Conservation (phyloP, 208 protist species). For the Acanthamoeba royreba region DNA sequence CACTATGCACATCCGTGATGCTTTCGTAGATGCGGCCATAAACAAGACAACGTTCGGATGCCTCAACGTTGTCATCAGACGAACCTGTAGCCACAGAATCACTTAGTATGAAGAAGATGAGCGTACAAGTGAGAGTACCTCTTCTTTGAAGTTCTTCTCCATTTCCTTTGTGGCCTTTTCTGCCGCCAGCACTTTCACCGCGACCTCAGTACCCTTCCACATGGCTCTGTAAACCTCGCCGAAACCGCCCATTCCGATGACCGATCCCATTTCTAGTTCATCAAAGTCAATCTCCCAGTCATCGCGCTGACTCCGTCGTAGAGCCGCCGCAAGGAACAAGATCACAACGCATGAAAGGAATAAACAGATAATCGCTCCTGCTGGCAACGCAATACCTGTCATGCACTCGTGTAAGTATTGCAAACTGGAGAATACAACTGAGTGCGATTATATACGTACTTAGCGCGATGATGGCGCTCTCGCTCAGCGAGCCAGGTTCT, state of each 20-base stretch:
- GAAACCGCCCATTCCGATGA: neutral
- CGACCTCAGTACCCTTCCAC: conserved; percentile 41
- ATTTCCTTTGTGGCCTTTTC: neutral
- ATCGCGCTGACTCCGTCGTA: neutral
- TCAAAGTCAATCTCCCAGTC: conserved; percentile 36
- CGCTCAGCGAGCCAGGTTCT: too few relatives aligned
- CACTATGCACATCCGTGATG: neutral
- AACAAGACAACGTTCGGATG: conserved; percentile 71
- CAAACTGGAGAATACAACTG: too few relatives aligned
- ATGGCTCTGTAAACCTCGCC: neutral
- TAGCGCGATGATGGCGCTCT: too few relatives aligned
- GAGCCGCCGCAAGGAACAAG: neutral
- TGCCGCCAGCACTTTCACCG: neutral
- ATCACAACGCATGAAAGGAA: neutral
- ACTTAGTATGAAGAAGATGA: neutral
- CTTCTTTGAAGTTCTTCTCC: conserved; percentile 29
- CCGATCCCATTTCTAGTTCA: conserved; percentile 1
- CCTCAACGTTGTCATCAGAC: conserved; percentile 54
- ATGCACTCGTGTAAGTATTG: too few relatives aligned
- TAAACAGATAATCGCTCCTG: neutral
- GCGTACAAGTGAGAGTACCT: neutral
- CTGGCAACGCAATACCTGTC: too few relatives aligned
- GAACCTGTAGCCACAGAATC: conserved; percentile 43
- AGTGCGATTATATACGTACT: too few relatives aligned
- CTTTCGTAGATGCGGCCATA: conserved; percentile 56